Percentiles rank a stretch among this genome's conserved stretches.
phyloP scores from a whole-genome alignment of 2,329 filamentous ascomycete species.

The Bipolaris cookei region DNA sequence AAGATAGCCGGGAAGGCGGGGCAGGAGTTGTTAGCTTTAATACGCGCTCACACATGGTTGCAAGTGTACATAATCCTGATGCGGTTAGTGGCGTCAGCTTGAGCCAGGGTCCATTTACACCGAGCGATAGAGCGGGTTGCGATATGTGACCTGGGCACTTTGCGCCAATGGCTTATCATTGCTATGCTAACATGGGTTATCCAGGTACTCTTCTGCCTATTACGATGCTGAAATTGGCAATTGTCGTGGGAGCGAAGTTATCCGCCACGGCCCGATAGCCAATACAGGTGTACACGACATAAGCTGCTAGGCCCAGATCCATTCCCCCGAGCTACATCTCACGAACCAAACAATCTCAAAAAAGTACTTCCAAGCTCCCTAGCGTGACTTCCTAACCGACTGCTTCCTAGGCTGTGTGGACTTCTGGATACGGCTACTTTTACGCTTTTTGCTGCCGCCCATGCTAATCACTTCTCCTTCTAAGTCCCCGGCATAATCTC shows the following conservation, averaged over 20 bases:
- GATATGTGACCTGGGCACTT: not conserved
- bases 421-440: not conserved
- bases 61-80: slow-evolving; percentile 1
- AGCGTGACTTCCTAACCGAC: not conserved
- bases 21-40: not conserved
- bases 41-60: slow-evolving; percentile 4
- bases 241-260: not conserved
- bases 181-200: not conserved
- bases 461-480: not conserved
- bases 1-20: slow-evolving; percentile 3
- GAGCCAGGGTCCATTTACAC: slow-evolving; percentile 1
- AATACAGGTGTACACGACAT: not conserved
- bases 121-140: not conserved
- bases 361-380: not conserved
- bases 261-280: not conserved
- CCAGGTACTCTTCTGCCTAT: not conserved
- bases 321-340: not conserved
- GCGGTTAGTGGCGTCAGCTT: slow-evolving; percentile 10
- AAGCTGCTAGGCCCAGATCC: not conserved
- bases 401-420: slow-evolving; percentile 1
- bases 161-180: not conserved
- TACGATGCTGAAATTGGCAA: not conserved
- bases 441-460: slow-evolving; percentile 3
- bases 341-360: not conserved
- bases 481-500: not conserved